Base-by-base conservation (phyloP, 2,329 filamentous ascomycete species). In the Epichloe amarillans region DNA sequence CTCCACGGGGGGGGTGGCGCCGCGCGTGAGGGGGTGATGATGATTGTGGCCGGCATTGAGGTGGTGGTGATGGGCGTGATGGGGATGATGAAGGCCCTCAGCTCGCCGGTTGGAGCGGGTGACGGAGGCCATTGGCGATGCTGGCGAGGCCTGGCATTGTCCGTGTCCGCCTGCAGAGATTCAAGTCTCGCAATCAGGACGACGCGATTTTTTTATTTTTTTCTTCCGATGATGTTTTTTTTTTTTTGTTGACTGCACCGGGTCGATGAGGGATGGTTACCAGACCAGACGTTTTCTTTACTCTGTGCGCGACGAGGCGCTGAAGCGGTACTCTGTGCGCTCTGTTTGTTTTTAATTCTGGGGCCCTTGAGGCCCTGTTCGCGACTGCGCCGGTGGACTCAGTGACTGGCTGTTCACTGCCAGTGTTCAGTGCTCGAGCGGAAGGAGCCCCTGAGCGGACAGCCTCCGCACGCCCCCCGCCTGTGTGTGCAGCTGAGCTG, bases 101-200 rank as follows among this genome's bases (percentile, higher is more conserved):
- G 68, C 66, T 67, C 72, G 71, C 65, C 70, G 65, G 59, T 66
- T 69, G 62, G 73, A 74, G 66, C 73, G 72, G 61, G 72, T 74
- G 65, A 70, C 64, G 60, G 73, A 74, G 61, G 73, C 72, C 72
- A 76, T 76, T 66, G 69, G 64, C 61, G 62, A 58, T 58, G 54
- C 58, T 57, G 54, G 52, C 57, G 56, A 60, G 60, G 61, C 62
- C 64, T 62, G 62, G 65, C 67, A 69, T 69, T 60, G 61, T 69
- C 62, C 62, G 55, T 50, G 54, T 53, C 56, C 56, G 54, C 51
- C 56, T 48, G 47, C 54, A 56, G 51, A 37, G 46, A 43, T 45
- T 50, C 42, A 38, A 21, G 39, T 50, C 43, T 50, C 35, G 45
- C 45, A 44, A 46, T 49, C 37, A 38, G 41, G 46, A 36, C 48